phyloP scores from a whole-genome alignment of 1,139 yeast genomes.

The Diutina ranongensis region DNA sequence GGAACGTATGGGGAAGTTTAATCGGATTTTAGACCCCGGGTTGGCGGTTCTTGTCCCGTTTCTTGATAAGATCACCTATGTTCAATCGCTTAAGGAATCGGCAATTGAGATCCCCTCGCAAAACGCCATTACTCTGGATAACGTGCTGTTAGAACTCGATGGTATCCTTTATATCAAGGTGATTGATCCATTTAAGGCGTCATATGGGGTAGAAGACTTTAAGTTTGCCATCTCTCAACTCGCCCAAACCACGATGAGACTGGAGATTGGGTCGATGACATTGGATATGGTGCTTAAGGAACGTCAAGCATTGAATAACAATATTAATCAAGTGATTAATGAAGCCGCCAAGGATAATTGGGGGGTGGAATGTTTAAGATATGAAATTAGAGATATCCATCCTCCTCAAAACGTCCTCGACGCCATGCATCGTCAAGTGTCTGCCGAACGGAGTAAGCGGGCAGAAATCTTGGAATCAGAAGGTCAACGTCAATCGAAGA shows the following conservation, averaged over 20 bases:
- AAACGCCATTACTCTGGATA: conserved; percentile 78
- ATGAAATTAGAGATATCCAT: conserved; percentile 80
- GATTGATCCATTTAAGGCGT: conserved; percentile 73
- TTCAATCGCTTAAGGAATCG: conserved; percentile 69
- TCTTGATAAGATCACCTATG: conserved; percentile 67
- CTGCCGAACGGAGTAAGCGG: conserved; percentile 76
- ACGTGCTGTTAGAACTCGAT: conserved; percentile 75
- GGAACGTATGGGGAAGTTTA: conserved; percentile 83
- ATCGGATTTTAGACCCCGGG: conserved; percentile 67
- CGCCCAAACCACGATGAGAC: conserved; percentile 86
- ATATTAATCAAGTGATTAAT: conserved; percentile 69
- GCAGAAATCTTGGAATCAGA: conserved; percentile 83
- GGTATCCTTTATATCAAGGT: conserved; percentile 75
- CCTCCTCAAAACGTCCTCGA: conserved; percentile 82
- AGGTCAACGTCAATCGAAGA: conserved; percentile 68
- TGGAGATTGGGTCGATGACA: conserved; percentile 75
- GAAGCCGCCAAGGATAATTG: conserved; percentile 72
- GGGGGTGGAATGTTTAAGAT: conserved; percentile 79
- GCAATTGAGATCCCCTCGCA: conserved; percentile 81
- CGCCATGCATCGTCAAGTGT: conserved; percentile 85
- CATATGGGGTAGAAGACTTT: conserved; percentile 83
- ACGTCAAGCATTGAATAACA: conserved; percentile 57
- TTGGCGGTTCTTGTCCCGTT: conserved; percentile 63
- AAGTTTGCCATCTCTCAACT: conserved; percentile 77
- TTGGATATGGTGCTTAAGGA: conserved; percentile 71